Base-by-base conservation (phyloP, 768 basidiomycete genomes). In the Lepiota brunneoincarnata region DNA sequence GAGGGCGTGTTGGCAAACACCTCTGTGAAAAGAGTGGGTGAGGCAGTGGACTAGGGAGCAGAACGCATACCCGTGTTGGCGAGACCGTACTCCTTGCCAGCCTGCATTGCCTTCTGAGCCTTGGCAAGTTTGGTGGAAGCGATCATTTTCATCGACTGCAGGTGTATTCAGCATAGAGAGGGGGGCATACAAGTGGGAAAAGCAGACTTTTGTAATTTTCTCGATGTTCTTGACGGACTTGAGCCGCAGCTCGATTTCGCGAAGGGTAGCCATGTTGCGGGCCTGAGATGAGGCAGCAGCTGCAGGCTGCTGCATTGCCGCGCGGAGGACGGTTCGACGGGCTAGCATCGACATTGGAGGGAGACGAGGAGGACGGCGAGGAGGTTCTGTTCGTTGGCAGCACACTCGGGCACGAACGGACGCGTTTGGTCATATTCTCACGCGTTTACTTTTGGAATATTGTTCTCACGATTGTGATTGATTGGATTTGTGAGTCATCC, bases 131-230 rank as follows among this genome's bases (percentile, higher is more conserved):
- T 94, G 49, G 95, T 96, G 47, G 96, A 98, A 54, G 95, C 96
- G 80, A 98, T 96, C 84, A 99, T 95, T 82, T 97, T 96, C 93
- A 97, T 96, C 46, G 93, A 95, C 93, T 94, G 65, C 12, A 66
- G 42, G 15, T 17, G 38, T 38, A n/a, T 37, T 54, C n/a, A 38
- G 34, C 23, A 15, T 49, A 14, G 3, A 4, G n/a, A 18, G 14
- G 7, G 18, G 10, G 18, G 4, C 15, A 20, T 6, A 23, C 15
- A 48, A 15, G 12, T 20, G 20, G 10, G 4, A 7, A 6, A 68
- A 56, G 67, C 70, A 66, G 59, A 93, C 95, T 80, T 97, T 96
- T 57, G 96, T 98, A 78, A 99, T 98, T 90, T 98, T 98, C 83
- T 97, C 93, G 70, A 96, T 96, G 78, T 97, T 97, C 72, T 82